Conservation (phyloP, 768 basidiomycete species). For the Lactarius sp. region DNA sequence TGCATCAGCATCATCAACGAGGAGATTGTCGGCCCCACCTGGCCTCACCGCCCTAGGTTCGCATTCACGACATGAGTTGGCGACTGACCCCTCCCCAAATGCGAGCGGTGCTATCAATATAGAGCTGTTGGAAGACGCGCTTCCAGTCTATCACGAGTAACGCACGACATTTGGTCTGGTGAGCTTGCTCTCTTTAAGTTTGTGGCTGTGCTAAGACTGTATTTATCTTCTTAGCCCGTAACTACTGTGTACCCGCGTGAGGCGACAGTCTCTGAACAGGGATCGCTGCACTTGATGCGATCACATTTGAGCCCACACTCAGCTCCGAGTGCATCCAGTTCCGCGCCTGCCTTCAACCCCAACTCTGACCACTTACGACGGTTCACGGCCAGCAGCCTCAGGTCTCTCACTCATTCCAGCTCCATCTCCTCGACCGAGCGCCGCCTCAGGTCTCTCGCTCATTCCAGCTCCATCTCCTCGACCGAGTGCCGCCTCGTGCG, state of each 20-base stretch:
- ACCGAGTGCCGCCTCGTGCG: conserved; percentile 39
- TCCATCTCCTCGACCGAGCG: too few relatives aligned
- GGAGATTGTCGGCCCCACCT: conserved; percentile 32
- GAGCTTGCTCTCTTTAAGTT: conserved; percentile 31
- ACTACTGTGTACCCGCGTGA: conserved; percentile 41
- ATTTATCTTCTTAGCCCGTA: conserved; percentile 33
- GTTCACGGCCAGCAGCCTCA: conserved; percentile 34
- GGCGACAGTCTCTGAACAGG: conserved; percentile 50
- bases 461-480: conserved; percentile 51
- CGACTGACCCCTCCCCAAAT: conserved; percentile 7
- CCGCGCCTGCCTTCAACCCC: conserved; percentile 44
- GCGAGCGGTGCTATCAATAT: conserved; percentile 36
- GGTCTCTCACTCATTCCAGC: too few relatives aligned
- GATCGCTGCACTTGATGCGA: conserved; percentile 64
- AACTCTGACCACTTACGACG: conserved; percentile 40
- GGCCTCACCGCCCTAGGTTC: conserved; percentile 36
- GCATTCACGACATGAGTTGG: conserved; percentile 35
- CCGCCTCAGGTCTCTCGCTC: conserved; percentile 42
- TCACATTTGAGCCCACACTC: conserved; percentile 48
- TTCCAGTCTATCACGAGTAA: conserved; percentile 32
- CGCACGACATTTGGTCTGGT: conserved; percentile 57
- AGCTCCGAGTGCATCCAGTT: conserved; percentile 43
- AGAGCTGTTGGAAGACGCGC: conserved; percentile 60
- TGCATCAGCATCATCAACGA: conserved; percentile 35
- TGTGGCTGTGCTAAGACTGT: not conserved